Evolutionary conservation across 116 monocot genomes (phyloP), one percentile per base, ranked within the genome.

Genomic region (Zostera marina): DNA sequence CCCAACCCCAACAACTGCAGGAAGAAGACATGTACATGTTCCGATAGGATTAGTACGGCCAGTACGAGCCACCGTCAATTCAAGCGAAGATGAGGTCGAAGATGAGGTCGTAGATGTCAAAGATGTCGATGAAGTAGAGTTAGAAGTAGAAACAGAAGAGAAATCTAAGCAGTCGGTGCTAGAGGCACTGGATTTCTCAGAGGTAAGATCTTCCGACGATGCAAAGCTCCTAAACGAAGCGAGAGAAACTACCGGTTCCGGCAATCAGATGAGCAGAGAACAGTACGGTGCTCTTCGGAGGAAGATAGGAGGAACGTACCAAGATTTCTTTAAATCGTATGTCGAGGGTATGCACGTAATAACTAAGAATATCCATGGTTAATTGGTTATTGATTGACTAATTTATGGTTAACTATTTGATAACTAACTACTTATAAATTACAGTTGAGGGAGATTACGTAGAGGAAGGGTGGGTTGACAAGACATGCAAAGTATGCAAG

Each of bases 291-390:
- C 94, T 42, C 85, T 88, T 22, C 60, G 94, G 59, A 82, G 94
- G 71, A 94, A 94, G 74, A 96, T 88, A 39, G 88, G 94, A 16
- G 94, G 94, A 60, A 96, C 94, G 19, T 96, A 96, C 82, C 79
- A 85, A 67, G 94, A 96, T 70, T 96, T 96, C 72, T 96, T 88
- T 82, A 96, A 96, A 73, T 88, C 94, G 20, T 96, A 96, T 63
- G 80, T 96, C 54, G 94, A 96, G 22, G 94, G 94, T 88, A 74
- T 63, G 52, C 5, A 8, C 14, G n/a, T 16, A 6, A 9, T 5
- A 32, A 22, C 1, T 60, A n/a, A n/a, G n/a, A n/a, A n/a, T n/a
- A n/a, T n/a, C n/a, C n/a, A n/a, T 42, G 17, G 9, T 46, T 58
- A 7, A 21, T 15, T 43, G 32, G 49, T 49, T 15, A 2, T 49